These are phyloP conservation scores for Fusarium subglutinans DNA, from an alignment of 2,329 filamentous ascomycete genomes.

Conservation along the genomic window DNA sequence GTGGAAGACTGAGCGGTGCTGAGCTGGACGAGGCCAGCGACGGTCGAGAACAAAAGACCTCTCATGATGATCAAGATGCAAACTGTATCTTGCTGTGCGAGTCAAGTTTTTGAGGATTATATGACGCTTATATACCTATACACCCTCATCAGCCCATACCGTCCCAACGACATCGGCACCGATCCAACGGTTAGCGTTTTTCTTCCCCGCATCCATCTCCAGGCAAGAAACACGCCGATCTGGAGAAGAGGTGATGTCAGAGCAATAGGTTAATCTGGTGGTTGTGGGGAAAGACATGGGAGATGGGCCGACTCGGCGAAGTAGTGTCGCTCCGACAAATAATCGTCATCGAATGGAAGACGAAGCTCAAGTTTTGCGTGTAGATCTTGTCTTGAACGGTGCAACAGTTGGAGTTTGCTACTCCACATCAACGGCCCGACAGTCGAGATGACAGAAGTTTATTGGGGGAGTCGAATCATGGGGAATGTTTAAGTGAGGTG, in stretches of 20 bases:
- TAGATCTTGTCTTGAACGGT: neutral
- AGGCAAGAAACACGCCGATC: neutral
- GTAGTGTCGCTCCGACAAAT: slow-evolving; percentile 1
- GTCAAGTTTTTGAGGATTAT: neutral
- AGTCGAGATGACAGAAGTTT: neutral
- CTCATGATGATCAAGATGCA: neutral
- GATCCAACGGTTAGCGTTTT: neutral
- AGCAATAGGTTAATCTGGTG: neutral
- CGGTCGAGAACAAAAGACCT: neutral
- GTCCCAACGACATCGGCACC: neutral
- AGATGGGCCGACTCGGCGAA: neutral
- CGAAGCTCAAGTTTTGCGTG: neutral
- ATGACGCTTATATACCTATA: neutral
- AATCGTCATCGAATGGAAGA: neutral
- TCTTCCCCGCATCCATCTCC: neutral
- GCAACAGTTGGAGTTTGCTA: neutral
- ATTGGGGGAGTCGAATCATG: neutral
- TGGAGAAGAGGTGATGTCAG: slow-evolving; percentile 15
- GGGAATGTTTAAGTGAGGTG: neutral
- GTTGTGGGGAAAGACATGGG: neutral
- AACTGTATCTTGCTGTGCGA: neutral
- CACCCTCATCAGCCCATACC: neutral
- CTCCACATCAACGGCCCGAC: neutral
- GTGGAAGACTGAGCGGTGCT: neutral
- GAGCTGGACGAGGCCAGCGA: neutral